A percentile compares a stretch with the other conserved stretches of the same genome.
Conservation (phyloP, 106 monocot species). For the Allium sativum region DNA sequence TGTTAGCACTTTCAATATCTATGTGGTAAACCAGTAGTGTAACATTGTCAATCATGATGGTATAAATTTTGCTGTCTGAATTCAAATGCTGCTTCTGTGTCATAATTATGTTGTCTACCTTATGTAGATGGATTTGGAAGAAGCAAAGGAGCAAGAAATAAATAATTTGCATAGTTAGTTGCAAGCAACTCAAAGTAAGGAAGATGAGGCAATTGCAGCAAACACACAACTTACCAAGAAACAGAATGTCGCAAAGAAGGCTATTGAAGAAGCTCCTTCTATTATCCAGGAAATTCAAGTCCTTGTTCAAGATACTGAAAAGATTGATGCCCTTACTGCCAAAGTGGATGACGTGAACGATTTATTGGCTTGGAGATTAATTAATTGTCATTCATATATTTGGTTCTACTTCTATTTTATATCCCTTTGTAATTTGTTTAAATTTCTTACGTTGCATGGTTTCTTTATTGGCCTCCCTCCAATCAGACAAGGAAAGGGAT, state of each 20-base stretch:
- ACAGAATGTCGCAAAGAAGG: constrained; percentile 57
- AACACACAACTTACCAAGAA: constrained; percentile 45
- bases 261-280: constrained; percentile 66
- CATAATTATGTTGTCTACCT: background rate
- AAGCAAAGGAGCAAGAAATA: constrained; percentile 60
- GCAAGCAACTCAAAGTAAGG: constrained; percentile 45
- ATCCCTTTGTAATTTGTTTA: no score
- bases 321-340: constrained; percentile 51
- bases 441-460: background rate
- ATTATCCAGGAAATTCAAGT: constrained; percentile 74
- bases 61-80: background rate
- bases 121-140: constrained; percentile 61
- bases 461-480: constrained; percentile 39
- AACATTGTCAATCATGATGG: background rate
- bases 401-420: no score
- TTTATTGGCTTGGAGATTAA: background rate
- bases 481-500: constrained; percentile 54
- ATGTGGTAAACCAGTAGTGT: background rate
- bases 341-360: constrained; percentile 75
- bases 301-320: constrained; percentile 67
- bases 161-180: constrained; percentile 58
- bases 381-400: background rate
- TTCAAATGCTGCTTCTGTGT: background rate
- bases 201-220: constrained; percentile 55
- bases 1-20: background rate